Conservation (phyloP, 2,329 filamentous ascomycete species). For the Fusarium coffeatum region DNA sequence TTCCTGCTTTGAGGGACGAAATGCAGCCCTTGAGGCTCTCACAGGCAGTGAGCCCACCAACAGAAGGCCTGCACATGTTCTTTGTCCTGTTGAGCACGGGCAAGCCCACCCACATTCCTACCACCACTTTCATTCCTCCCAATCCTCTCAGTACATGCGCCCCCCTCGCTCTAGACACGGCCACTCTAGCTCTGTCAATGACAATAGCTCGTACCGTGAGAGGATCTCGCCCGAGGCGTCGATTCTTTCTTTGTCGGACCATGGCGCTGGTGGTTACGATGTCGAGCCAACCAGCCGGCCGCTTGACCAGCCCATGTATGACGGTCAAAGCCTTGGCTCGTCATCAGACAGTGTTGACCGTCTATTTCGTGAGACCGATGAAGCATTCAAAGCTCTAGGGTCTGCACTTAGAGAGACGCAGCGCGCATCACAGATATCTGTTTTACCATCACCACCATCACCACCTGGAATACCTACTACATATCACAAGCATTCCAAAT, state of each 20-base stretch:
- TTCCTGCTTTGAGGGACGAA: conserved; percentile 57
- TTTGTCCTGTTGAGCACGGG: conserved; percentile 50
- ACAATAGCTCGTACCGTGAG: conserved; percentile 14
- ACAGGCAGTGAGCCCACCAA: conserved; percentile 41
- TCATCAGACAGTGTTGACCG: conserved; percentile 56
- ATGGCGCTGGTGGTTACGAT: conserved; percentile 27
- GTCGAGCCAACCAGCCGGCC: conserved; percentile 23
- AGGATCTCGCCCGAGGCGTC: conserved; percentile 22
- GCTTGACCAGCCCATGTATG: conserved; percentile 21
- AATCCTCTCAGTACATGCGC: conserved; percentile 25
- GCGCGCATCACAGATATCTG: conserved; percentile 31
- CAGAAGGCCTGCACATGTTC: conserved; percentile 46
- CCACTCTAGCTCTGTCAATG: conserved; percentile 8
- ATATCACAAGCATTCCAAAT: conserved; percentile 36
- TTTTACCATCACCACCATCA: conserved; percentile 28
- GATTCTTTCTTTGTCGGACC: conserved; percentile 43
- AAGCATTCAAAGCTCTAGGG: conserved; percentile 61
- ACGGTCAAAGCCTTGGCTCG: conserved; percentile 32
- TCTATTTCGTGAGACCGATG: conserved; percentile 62
- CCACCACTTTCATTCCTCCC: conserved; percentile 33
- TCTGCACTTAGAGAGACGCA: conserved; percentile 54
- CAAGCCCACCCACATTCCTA: conserved; percentile 39
- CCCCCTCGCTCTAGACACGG: conserved; percentile 42
- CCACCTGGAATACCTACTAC: conserved; percentile 29
- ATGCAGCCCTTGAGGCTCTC: conserved; percentile 46